A percentile compares a stretch with the other conserved stretches of the same genome.
These are phyloP conservation scores for Cymbidium sinense DNA, from an alignment of 106 monocot species.

Conservation along the genomic window DNA sequence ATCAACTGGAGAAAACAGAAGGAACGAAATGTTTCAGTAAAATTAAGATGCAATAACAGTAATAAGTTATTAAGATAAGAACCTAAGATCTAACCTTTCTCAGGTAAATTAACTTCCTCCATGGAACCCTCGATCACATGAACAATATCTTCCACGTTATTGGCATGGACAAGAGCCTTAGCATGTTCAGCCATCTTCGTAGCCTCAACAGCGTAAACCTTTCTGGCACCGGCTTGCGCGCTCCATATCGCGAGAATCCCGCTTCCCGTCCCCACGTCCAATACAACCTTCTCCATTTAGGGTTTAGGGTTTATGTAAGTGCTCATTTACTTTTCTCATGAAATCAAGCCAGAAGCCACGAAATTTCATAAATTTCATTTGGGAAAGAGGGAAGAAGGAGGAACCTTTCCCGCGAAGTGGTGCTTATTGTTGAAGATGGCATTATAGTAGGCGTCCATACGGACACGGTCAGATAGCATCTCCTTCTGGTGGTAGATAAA, in stretches of 20 bases:
- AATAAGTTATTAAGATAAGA: neutral
- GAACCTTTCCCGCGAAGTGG: slow-evolving; percentile 81
- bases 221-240: slow-evolving; percentile 86
- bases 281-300: slow-evolving; percentile 37
- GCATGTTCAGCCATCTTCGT: slow-evolving; percentile 97
- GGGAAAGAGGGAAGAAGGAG: neutral
- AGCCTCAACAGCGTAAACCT: slow-evolving; percentile 95
- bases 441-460: slow-evolving; percentile 94
- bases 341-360: too few species aligned
- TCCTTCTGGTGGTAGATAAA: slow-evolving; percentile 98
- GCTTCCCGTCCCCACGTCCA: slow-evolving; percentile 96
- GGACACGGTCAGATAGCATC: slow-evolving; percentile 93
- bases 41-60: neutral
- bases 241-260: slow-evolving; percentile 96
- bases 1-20: slow-evolving; percentile 53
- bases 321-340: neutral
- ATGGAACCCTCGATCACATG: slow-evolving; percentile 91
- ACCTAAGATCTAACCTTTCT: slow-evolving; percentile 58
- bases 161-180: slow-evolving; percentile 55
- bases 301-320: neutral
- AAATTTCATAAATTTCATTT: too few species aligned
- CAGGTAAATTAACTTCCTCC: slow-evolving; percentile 77
- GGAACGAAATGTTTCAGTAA: neutral
- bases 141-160: slow-evolving; percentile 58
- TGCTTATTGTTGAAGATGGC: slow-evolving; percentile 72